Evolutionary conservation across 1,284 basidiomycete genomes (phyloP).

Genomic region (Phylloporus gajari): DNA sequence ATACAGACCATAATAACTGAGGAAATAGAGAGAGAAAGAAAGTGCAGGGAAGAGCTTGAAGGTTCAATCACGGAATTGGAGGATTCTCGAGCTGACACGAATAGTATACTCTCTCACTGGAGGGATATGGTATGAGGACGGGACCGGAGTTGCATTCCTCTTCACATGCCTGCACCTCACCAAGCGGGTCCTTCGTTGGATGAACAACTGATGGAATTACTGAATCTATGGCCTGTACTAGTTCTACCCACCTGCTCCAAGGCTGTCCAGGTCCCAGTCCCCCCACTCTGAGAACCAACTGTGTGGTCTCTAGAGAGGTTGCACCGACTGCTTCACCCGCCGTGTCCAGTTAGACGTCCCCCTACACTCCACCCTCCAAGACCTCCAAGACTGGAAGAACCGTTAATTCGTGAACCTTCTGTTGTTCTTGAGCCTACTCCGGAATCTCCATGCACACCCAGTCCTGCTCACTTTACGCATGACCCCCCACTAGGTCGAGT

Average conservation of each 20-base stretch:
- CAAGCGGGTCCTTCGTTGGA: constrained; percentile 61
- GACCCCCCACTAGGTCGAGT: constrained; percentile 24
- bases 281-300: constrained; percentile 30
- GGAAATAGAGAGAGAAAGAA: constrained; percentile 11
- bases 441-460: constrained; percentile 18
- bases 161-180: constrained; percentile 55
- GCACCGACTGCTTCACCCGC: constrained; percentile 25
- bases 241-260: constrained; percentile 61
- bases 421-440: constrained; percentile 21
- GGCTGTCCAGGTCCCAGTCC: constrained; percentile 49
- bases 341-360: constrained; percentile 19
- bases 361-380: constrained; percentile 6
- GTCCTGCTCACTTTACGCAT: constrained; percentile 9
- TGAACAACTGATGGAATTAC: constrained; percentile 68
- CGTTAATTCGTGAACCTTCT: constrained; percentile 12
- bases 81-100: constrained; percentile 40
- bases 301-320: constrained; percentile 33
- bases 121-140: constrained; percentile 30
- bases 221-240: constrained; percentile 55
- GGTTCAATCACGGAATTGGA: constrained; percentile 37
- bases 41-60: constrained; percentile 19
- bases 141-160: constrained; percentile 38
- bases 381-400: constrained; percentile 9
- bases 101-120: constrained; percentile 40
- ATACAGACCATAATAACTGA: constrained; percentile 31